A percentile compares a stretch with the other conserved stretches of the same genome.
These are phyloP conservation scores for Globomyces pollinis-pini DNA, from an alignment of 192 early-diverging fungal genomes.

Conservation along the genomic window DNA sequence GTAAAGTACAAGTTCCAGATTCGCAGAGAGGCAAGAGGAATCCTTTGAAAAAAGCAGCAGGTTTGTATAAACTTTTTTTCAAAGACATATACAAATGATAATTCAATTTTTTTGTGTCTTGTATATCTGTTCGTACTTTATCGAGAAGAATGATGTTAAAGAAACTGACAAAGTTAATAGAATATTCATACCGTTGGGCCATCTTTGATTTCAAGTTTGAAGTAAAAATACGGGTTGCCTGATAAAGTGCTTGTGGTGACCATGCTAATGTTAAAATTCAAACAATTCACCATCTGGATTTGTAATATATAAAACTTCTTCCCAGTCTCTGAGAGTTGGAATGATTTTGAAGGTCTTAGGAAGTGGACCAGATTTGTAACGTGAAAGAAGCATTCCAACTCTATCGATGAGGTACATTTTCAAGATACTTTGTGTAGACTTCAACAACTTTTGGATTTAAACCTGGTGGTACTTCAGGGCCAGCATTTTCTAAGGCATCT, in stretches of 20 bases:
- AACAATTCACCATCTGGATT: conserved; percentile 73
- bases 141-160: conserved; percentile 84
- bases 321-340: conserved; percentile 91
- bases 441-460: conserved; percentile 87
- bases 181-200: conserved; percentile 60
- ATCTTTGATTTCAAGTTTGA: conserved; percentile 93
- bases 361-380: conserved; percentile 90
- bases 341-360: conserved; percentile 99
- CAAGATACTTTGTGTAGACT: conserved; percentile 77
- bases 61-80: conserved; percentile 96
- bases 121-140: conserved; percentile 88
- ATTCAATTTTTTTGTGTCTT: conserved; percentile 95
- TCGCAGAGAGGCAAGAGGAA: conserved; percentile 94
- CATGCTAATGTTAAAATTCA: too few relatives aligned
- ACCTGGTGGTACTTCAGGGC: conserved; percentile 23
- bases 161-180: conserved; percentile 49
- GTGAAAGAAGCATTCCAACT: conserved; percentile 78
- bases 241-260: conserved; percentile 95
- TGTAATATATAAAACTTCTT: conserved; percentile 90
- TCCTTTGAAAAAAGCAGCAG: conserved; percentile 96
- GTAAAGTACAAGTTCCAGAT: conserved; percentile 74
- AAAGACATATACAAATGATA: conserved; percentile 95
- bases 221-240: conserved; percentile 93
- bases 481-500: conserved; percentile 8
- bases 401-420: conserved; percentile 17